Evolutionary conservation across 441 rosid species (phyloP).

Genomic region (Flueggea neowawraea): DNA sequence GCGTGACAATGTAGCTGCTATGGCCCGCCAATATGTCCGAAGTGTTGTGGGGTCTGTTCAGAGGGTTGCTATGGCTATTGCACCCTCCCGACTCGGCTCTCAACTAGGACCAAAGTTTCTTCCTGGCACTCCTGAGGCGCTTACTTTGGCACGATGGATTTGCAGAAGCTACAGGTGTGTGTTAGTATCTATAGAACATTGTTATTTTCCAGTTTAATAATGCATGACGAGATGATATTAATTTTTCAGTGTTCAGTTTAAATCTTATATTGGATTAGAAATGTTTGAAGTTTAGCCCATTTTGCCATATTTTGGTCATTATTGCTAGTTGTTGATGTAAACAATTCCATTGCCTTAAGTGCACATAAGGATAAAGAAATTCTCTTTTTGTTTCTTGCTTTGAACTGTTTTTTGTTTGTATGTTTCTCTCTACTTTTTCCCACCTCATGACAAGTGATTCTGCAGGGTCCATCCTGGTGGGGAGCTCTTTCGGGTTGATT

Average conservation of each 20-base stretch:
- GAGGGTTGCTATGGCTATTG: conserved; percentile 94
- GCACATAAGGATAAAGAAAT: no score
- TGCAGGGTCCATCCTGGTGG: conserved; percentile 70
- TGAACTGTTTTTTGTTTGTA: no score
- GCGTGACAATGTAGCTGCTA: conserved; percentile 80
- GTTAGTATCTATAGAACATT: not conserved
- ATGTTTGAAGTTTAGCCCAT: no score
- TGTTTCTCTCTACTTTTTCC: not conserved
- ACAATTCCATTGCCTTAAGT: no score
- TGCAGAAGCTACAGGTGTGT: conserved; percentile 79
- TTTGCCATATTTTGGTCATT: no score
- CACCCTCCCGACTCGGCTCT: conserved; percentile 57
- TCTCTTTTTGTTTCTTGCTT: no score
- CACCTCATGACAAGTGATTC: not conserved
- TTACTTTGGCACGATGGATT: conserved; percentile 82
- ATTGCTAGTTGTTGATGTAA: no score
- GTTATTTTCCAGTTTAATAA: not conserved
- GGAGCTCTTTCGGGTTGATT: conserved; percentile 49
- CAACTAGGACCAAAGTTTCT: conserved; percentile 43
- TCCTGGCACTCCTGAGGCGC: conserved; percentile 90
- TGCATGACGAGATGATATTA: not conserved
- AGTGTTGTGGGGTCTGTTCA: conserved; percentile 87
- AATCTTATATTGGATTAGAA: no score
- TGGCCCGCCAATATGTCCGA: conserved; percentile 94
- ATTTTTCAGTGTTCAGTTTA: no score